These are phyloP conservation scores for Penicillium polonicum DNA, from an alignment of 2,329 filamentous ascomycete species.

Conservation along the genomic window DNA sequence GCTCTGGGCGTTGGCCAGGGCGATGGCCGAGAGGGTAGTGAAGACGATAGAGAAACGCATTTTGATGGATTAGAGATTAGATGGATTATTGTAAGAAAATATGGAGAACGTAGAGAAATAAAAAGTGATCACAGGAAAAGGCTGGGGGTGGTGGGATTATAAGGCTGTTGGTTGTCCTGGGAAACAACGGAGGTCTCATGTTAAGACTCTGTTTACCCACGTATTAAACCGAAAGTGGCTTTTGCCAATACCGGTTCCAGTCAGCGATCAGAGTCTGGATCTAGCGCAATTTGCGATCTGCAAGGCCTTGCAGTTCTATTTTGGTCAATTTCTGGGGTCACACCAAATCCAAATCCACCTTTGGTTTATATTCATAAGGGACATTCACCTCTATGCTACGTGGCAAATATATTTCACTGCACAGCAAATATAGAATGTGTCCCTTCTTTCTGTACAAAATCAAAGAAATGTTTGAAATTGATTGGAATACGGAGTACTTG, in stretches of 20 bases:
- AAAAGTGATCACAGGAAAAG: not conserved
- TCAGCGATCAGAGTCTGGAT: constrained; percentile 6
- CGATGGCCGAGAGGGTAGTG: constrained; percentile 46
- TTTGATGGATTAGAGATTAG: constrained; percentile 27
- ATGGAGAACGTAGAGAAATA: constrained; percentile 8
- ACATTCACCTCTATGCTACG: not conserved
- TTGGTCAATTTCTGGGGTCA: constrained; percentile 21
- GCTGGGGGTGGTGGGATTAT: not conserved
- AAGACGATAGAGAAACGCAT: constrained; percentile 51
- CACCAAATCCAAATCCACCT: constrained; percentile 16
- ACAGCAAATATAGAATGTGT: too few relatives aligned
- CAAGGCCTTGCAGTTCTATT: constrained; percentile 18
- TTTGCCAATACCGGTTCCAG: constrained; percentile 10
- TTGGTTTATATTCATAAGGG: not conserved
- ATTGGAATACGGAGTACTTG: not conserved
- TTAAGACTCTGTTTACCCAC: not conserved
- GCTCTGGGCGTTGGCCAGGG: constrained; percentile 45
- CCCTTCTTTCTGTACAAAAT: too few relatives aligned
- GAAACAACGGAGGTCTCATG: constrained; percentile 9
- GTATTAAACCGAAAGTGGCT: not conserved
- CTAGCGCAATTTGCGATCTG: constrained; percentile 20
- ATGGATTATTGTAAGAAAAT: not conserved
- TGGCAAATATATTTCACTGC: not conserved
- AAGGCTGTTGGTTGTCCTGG: constrained; percentile 11
- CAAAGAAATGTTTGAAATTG: not conserved